Percentiles rank a stretch among this genome's conserved stretches.
phyloP scores from a whole-genome alignment of 352 stramenopile species.

The Phytopythium oedochilum region DNA sequence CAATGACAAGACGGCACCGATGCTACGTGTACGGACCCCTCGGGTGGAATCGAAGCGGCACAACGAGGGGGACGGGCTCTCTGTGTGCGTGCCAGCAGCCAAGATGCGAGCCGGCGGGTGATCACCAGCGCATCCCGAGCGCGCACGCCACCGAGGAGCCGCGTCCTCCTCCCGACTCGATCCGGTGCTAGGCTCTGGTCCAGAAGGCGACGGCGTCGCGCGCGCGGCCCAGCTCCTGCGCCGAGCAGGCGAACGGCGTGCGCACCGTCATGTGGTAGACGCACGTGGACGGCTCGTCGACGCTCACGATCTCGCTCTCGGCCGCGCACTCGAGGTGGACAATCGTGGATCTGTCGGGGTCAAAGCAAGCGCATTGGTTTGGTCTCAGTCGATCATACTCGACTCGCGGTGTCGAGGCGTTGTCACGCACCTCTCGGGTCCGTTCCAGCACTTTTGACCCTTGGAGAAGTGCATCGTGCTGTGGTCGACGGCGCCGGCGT shows the following conservation, averaged over 20 bases:
- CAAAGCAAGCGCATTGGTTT: not conserved
- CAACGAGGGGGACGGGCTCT: too few species aligned
- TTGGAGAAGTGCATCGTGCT: conserved; percentile 71
- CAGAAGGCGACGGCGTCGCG: conserved; percentile 52
- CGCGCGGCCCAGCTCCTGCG: conserved; percentile 32
- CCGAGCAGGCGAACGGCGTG: conserved; percentile 57
- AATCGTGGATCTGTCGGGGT: conserved; percentile 39
- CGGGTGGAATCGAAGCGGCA: not conserved
- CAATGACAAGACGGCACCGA: too few species aligned
- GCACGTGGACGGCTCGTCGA: conserved; percentile 92
- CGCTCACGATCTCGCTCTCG: conserved; percentile 78
- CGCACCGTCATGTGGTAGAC: conserved; percentile 87
- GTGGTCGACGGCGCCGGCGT: conserved; percentile 21
- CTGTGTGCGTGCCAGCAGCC: too few species aligned
- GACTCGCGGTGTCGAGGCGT: too few species aligned
- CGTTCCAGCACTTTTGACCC: conserved; percentile 91
- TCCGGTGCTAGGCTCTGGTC: not conserved
- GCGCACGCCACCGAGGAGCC: not conserved
- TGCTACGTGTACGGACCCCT: too few species aligned
- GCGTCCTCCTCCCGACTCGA: not conserved
- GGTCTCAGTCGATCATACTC: not conserved
- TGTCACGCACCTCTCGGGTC: conserved; percentile 76
- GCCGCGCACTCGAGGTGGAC: conserved; percentile 79
- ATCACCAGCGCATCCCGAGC: not conserved
- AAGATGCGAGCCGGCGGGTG: not conserved